phyloP scores from a whole-genome alignment of 2,329 filamentous ascomycete genomes.

The Emericellopsis atlantica region DNA sequence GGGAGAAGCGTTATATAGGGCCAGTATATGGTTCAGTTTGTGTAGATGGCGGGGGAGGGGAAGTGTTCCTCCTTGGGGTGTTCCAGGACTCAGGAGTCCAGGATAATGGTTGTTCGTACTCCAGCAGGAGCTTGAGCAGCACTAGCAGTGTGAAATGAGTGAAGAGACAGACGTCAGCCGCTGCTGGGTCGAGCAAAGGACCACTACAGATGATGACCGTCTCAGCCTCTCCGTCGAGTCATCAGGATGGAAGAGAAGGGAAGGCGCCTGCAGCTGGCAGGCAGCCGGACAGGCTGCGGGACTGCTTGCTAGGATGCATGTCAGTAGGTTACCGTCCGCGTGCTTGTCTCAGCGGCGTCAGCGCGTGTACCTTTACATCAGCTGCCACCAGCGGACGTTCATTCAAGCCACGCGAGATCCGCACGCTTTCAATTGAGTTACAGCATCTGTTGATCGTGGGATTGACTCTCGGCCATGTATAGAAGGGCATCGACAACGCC shows the following conservation, averaged over 20 bases:
- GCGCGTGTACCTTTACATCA: conserved; percentile 1
- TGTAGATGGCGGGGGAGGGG: too few species aligned
- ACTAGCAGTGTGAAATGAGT: background rate
- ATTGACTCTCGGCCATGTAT: too few species aligned
- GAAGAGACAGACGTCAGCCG: conserved; percentile 4
- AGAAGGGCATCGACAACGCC: too few species aligned
- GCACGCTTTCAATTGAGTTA: too few species aligned
- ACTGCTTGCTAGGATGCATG: background rate
- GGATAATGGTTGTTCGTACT: background rate
- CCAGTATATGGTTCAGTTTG: too few species aligned
- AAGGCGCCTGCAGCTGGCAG: background rate
- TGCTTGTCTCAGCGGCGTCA: conserved; percentile 1
- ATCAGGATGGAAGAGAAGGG: conserved; percentile 1
- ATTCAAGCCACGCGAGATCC: too few species aligned
- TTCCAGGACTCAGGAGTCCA: background rate
- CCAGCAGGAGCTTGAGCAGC: background rate
- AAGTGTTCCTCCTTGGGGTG: too few species aligned
- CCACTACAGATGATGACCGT: conserved; percentile 3
- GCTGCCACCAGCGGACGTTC: background rate
- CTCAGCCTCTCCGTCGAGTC: conserved; percentile 4
- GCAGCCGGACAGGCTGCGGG: background rate
- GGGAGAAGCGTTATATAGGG: too few species aligned
- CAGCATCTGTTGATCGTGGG: too few species aligned
- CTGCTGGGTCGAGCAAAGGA: background rate
- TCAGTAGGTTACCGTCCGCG: conserved; percentile 1